Evolutionary conservation across 202 grass and related monocot species (phyloP).

Genomic region (Hordeum pubiflorum): DNA sequence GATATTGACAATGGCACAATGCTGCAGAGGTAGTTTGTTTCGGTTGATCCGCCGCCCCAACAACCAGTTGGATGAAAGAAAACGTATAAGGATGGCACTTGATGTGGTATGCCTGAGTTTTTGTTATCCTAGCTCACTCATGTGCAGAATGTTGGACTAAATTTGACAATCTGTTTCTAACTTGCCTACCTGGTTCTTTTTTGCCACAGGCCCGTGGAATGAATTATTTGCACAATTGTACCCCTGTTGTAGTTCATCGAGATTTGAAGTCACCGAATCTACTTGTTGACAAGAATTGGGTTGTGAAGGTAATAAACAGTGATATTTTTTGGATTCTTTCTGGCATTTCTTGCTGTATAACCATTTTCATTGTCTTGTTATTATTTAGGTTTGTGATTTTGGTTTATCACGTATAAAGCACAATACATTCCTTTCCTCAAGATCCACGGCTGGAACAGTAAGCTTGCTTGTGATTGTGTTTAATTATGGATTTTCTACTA

Average conservation of each 20-base stretch:
- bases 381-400: slow-evolving; percentile 93
- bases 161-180: slow-evolving; percentile 1
- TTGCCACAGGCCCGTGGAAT: slow-evolving; percentile 79
- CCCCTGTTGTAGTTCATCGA: slow-evolving; percentile 82
- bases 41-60: slow-evolving; percentile 90
- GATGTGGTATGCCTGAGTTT: slow-evolving; percentile 66
- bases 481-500: slow-evolving; percentile 16
- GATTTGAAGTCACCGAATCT: slow-evolving; percentile 97
- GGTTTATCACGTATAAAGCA: slow-evolving; percentile 93
- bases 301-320: slow-evolving; percentile 74
- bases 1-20: slow-evolving; percentile 29
- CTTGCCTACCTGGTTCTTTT: slow-evolving; percentile 27
- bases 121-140: slow-evolving; percentile 7
- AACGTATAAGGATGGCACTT: slow-evolving; percentile 90
- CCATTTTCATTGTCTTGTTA: slow-evolving; percentile 16
- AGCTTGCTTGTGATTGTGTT: slow-evolving; percentile 31
- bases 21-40: slow-evolving; percentile 97
- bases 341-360: slow-evolving; percentile 16
- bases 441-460: slow-evolving; percentile 98
- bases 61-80: slow-evolving; percentile 95
- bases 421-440: slow-evolving; percentile 93
- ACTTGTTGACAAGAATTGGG: slow-evolving; percentile 98
- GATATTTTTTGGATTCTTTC: not conserved
- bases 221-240: slow-evolving; percentile 99
- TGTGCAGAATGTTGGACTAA: not conserved